Percentiles rank a stretch among this genome's conserved stretches.
Conservation (phyloP, 495 filamentous ascomycete genomes). For the Lineolata rhizophorae region DNA sequence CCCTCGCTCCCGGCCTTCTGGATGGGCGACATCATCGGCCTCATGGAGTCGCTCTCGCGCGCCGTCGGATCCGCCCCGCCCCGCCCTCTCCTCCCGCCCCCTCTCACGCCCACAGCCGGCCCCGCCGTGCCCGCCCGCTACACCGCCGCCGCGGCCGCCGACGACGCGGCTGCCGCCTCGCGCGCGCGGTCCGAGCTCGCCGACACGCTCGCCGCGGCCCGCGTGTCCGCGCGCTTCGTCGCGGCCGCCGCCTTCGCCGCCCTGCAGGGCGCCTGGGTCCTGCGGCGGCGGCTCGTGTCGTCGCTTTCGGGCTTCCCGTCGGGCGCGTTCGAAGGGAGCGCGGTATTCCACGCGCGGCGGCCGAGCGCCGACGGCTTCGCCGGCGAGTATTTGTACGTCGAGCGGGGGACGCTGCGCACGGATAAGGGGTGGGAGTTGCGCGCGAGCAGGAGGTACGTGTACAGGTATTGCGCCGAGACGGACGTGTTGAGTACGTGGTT, state of each 20-base stretch:
- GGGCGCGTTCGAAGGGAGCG: slow-evolving; percentile 36
- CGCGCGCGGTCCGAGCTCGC: slow-evolving; percentile 7
- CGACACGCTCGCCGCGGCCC: slow-evolving; percentile 5
- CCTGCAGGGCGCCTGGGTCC: slow-evolving; percentile 50
- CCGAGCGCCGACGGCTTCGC: slow-evolving; percentile 11
- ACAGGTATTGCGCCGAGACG: slow-evolving; percentile 30
- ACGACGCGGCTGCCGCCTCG: slow-evolving; percentile 4
- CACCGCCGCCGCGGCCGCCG: not conserved
- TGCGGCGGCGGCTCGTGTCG: slow-evolving; percentile 27
- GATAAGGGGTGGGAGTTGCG: slow-evolving; percentile 15
- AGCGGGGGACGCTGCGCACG: slow-evolving; percentile 34
- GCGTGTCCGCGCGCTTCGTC: slow-evolving; percentile 20
- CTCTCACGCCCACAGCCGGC: slow-evolving; percentile 6
- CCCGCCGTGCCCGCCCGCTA: slow-evolving; percentile 8
- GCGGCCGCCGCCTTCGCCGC: slow-evolving; percentile 47
- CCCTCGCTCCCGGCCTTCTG: slow-evolving; percentile 41
- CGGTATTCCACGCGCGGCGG: slow-evolving; percentile 36
- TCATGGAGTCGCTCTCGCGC: slow-evolving; percentile 48
- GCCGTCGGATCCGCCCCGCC: slow-evolving; percentile 24
- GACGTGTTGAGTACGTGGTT: slow-evolving; percentile 40
- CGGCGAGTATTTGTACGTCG: slow-evolving; percentile 43
- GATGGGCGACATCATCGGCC: slow-evolving; percentile 59
- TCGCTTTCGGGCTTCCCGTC: slow-evolving; percentile 27
- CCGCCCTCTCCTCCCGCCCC: slow-evolving; percentile 3
- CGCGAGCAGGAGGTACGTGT: slow-evolving; percentile 23